A percentile compares a stretch with the other conserved stretches of the same genome.
Conservation (phyloP, 345 rosid genomes). For the Brassica incana region DNA sequence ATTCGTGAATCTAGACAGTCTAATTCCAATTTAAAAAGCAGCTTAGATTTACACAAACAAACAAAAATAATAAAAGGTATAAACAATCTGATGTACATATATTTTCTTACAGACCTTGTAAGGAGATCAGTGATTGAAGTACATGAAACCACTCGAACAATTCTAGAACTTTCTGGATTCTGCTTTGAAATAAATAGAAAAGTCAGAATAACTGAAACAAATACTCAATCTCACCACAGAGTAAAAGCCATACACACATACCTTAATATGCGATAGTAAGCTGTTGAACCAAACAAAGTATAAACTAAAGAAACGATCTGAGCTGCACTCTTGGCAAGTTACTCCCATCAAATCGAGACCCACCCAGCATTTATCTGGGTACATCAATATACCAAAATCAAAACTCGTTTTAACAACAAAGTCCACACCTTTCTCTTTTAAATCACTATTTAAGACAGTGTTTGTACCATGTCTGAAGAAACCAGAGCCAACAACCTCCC, state of each 20-base stretch:
- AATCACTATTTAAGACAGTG: constrained; percentile 1
- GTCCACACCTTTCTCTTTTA: background rate
- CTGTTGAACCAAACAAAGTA: constrained; percentile 68
- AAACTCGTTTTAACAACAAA: background rate
- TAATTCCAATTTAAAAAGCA: constrained; percentile 36
- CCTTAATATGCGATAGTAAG: constrained; percentile 63
- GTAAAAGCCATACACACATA: constrained; percentile 20
- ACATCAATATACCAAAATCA: background rate
- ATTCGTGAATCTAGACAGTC: constrained; percentile 70
- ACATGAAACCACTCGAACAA: constrained; percentile 78
- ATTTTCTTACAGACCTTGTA: constrained; percentile 50
- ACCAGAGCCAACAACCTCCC: constrained; percentile 46
- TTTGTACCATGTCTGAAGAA: constrained; percentile 53
- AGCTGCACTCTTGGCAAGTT: constrained; percentile 71
- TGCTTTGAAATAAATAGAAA: constrained; percentile 35
- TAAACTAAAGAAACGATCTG: constrained; percentile 58
- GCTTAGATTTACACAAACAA: background rate
- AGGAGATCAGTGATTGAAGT: constrained; percentile 67
- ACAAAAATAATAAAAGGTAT: background rate
- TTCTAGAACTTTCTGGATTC: constrained; percentile 64
- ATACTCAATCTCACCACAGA: background rate
- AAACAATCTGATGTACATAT: constrained; percentile 2
- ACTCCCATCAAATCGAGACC: constrained; percentile 76
- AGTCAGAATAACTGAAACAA: background rate
- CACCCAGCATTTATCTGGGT: constrained; percentile 89